phyloP scores from a whole-genome alignment of 2,329 filamentous ascomycete genomes.

The Cladobotryum protrusum region DNA sequence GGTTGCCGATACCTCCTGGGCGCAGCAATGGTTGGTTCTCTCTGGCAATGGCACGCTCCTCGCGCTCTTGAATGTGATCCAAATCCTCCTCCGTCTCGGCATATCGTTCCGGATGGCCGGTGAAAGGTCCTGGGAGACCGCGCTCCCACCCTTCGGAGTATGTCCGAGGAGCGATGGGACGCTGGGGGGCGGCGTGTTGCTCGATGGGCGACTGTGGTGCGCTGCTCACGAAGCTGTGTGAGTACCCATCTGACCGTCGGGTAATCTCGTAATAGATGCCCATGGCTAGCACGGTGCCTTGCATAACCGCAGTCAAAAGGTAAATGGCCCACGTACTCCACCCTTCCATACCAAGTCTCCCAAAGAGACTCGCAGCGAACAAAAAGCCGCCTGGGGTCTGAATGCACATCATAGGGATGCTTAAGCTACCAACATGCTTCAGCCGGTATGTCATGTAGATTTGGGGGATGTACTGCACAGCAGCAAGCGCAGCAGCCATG shows the following conservation, averaged over 20 bases:
- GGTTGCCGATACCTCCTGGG: constrained; percentile 45
- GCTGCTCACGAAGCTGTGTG: constrained; percentile 18
- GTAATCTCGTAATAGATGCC: constrained; percentile 67
- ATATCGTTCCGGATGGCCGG: constrained; percentile 46
- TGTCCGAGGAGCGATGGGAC: constrained; percentile 36
- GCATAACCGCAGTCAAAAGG: constrained; percentile 76
- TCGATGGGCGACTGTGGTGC: constrained; percentile 24
- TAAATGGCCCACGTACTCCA: constrained; percentile 98
- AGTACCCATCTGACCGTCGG: constrained; percentile 26
- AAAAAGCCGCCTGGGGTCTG: constrained; percentile 90
- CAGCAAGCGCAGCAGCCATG: constrained; percentile 69
- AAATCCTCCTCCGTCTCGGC: constrained; percentile 46
- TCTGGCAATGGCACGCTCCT: constrained; percentile 43
- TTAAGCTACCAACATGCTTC: constrained; percentile 82
- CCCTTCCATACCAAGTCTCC: constrained; percentile 69
- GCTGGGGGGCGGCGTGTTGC: constrained; percentile 22
- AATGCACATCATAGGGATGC: constrained; percentile 97
- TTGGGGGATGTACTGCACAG: constrained; percentile 89
- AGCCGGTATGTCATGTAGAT: constrained; percentile 86
- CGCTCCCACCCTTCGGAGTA: constrained; percentile 48
- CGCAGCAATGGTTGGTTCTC: constrained; percentile 46
- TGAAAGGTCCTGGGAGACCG: constrained; percentile 44
- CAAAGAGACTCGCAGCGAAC: constrained; percentile 78
- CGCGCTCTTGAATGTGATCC: constrained; percentile 43
- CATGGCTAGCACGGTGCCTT: constrained; percentile 75